Percentiles rank a stretch among this genome's conserved stretches.
Evolutionary conservation across 495 filamentous ascomycete species (phyloP).

Genomic region (Aspergillus nanangensis): DNA sequence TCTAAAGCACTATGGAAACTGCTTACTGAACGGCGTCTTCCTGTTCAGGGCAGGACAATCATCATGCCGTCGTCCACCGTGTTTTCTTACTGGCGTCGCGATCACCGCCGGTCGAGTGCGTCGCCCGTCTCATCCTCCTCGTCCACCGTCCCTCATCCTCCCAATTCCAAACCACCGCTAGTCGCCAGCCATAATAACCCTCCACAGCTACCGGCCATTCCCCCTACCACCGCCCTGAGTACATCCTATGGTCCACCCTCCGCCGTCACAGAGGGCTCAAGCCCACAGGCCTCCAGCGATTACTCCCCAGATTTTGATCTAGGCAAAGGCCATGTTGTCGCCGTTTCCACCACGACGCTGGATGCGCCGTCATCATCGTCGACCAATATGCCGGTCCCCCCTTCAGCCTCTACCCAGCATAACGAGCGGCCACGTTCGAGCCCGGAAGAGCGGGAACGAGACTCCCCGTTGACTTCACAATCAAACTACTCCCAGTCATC

Average conservation of each 20-base stretch:
- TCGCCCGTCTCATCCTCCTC: slow-evolving; percentile 27
- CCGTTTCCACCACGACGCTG: slow-evolving; percentile 11
- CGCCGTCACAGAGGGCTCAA: slow-evolving; percentile 5
- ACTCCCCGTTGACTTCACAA: slow-evolving; percentile 19
- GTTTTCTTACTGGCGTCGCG: slow-evolving; percentile 47
- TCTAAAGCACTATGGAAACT: no score
- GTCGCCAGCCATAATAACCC: no score
- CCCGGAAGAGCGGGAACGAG: slow-evolving; percentile 25
- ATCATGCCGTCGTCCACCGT: slow-evolving; percentile 42
- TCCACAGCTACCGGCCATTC: slow-evolving; percentile 31
- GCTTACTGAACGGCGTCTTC: slow-evolving; percentile 6
- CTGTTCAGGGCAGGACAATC: slow-evolving; percentile 6
- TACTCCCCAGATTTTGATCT: slow-evolving; percentile 21
- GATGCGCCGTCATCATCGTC: slow-evolving; percentile 30
- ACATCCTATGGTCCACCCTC: slow-evolving; percentile 17
- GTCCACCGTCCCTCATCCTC: slow-evolving; percentile 14
- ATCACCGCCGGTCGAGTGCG: slow-evolving; percentile 39
- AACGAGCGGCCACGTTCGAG: slow-evolving; percentile 31
- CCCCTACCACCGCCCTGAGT: slow-evolving; percentile 24
- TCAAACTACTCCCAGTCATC: slow-evolving; percentile 28
- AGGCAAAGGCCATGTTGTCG: slow-evolving; percentile 21
- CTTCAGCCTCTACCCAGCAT: slow-evolving; percentile 23
- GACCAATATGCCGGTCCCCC: slow-evolving; percentile 20
- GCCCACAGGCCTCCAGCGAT: slow-evolving; percentile 15
- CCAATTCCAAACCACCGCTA: slow-evolving; percentile 15